phyloP scores from a whole-genome alignment of 2,329 filamentous ascomycete species.

The Pyricularia pennisetigena region DNA sequence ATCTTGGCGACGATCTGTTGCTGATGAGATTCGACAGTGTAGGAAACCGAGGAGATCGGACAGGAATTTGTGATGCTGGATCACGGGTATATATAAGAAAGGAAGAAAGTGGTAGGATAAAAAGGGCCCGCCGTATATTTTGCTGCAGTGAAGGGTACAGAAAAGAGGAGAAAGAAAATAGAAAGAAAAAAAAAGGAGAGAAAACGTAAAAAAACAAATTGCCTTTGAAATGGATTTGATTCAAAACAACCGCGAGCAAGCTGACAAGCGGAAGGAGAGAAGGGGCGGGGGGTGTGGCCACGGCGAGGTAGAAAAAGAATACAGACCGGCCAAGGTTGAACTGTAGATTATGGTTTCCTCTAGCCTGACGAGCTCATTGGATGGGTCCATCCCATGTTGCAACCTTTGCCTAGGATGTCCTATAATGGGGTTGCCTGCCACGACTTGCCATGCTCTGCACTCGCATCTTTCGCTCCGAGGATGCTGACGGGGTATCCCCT shows the following conservation, averaged over 20 bases:
- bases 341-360: background rate
- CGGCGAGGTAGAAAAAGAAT: slow-evolving; percentile 3
- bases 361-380: background rate
- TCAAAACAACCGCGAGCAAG: slow-evolving; percentile 7
- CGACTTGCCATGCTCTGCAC: background rate
- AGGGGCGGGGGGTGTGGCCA: slow-evolving; percentile 4
- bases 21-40: background rate
- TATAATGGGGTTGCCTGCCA: background rate
- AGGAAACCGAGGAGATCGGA: background rate
- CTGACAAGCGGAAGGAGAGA: background rate
- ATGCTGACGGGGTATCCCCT: background rate
- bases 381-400: background rate
- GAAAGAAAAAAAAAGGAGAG: slow-evolving; percentile 8
- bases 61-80: background rate
- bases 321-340: slow-evolving; percentile 1
- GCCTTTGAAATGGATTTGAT: slow-evolving; percentile 1
- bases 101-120: background rate
- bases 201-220: slow-evolving; percentile 9
- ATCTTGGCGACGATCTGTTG: background rate
- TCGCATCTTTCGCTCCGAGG: background rate
- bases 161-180: slow-evolving; percentile 4
- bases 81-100: background rate
- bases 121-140: background rate
- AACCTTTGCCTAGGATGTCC: background rate
- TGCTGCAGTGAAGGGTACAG: background rate